Evolutionary conservation across 2,329 filamentous ascomycete genomes (phyloP).

Genomic region (Calonectria pauciramosa): DNA sequence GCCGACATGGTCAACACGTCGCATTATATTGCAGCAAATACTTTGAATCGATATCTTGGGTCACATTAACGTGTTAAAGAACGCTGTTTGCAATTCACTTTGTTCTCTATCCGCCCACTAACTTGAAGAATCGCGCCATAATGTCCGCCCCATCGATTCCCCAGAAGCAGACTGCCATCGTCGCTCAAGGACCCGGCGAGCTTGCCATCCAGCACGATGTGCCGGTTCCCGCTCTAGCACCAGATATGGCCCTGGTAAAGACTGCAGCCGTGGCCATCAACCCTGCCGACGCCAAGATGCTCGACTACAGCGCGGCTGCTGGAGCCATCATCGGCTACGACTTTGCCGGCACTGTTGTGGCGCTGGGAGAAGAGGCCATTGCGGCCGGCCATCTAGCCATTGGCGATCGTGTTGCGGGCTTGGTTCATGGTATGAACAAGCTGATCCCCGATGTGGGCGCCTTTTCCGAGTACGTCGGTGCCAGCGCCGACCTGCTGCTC

Average conservation of each 20-base stretch:
- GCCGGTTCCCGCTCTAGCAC: not conserved
- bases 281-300: conserved; percentile 53
- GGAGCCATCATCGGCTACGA: conserved; percentile 51
- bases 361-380: not conserved
- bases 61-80: not conserved
- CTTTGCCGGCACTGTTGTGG: conserved; percentile 47
- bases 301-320: conserved; percentile 29
- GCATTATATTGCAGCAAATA: not conserved
- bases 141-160: not conserved
- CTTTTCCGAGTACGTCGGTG: not conserved
- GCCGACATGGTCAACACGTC: not conserved
- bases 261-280: conserved; percentile 51
- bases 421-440: not conserved
- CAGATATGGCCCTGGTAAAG: not conserved
- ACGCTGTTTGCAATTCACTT: not conserved
- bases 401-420: not conserved
- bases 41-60: not conserved
- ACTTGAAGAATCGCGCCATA: not conserved
- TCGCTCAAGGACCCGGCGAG: not conserved
- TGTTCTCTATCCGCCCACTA: not conserved
- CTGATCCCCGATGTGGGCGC: not conserved
- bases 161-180: not conserved
- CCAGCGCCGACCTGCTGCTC: not conserved
- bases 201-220: not conserved
- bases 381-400: not conserved